Conservation (phyloP, 2,329 filamentous ascomycete species). For the Calonectria honghensis region DNA sequence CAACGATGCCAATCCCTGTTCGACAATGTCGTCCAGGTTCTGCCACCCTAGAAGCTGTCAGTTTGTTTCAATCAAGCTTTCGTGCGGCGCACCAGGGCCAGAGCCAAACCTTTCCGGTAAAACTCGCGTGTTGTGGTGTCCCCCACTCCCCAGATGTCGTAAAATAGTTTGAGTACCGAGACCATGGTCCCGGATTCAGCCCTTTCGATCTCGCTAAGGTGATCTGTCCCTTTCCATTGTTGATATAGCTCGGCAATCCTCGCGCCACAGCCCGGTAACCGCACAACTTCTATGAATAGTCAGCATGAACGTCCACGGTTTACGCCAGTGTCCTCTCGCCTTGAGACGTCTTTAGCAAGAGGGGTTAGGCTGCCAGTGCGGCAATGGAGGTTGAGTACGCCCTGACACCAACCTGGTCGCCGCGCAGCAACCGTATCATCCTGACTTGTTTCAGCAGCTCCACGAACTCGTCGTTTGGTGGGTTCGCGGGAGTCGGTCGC, state of each 20-base stretch:
- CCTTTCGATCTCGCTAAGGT: constrained; percentile 77
- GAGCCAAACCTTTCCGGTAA: constrained; percentile 75
- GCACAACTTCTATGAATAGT: constrained; percentile 65
- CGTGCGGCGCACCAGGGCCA: neutral
- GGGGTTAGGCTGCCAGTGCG: constrained; percentile 86
- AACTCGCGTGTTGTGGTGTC: constrained; percentile 88
- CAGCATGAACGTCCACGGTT: constrained; percentile 37
- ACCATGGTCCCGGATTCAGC: constrained; percentile 80
- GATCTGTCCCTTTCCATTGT: constrained; percentile 80
- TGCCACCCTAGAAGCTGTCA: constrained; percentile 76
- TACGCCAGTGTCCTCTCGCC: constrained; percentile 59
- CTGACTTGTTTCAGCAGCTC: constrained; percentile 84
- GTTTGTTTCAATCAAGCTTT: neutral
- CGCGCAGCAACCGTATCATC: constrained; percentile 80
- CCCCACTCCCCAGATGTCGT: constrained; percentile 94
- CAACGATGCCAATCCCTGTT: constrained; percentile 85
- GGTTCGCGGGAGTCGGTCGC: constrained; percentile 80
- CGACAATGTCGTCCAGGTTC: constrained; percentile 89
- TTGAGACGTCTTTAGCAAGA: constrained; percentile 62
- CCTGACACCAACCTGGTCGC: constrained; percentile 86
- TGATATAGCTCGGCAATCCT: constrained; percentile 87
- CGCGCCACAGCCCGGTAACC: constrained; percentile 85
- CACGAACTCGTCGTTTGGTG: constrained; percentile 86
- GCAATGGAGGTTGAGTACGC: constrained; percentile 94
- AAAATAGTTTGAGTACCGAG: constrained; percentile 81